Base-by-base conservation (phyloP, 2,329 filamentous ascomycete species). In the Cladosporium austrohemisphaericum region DNA sequence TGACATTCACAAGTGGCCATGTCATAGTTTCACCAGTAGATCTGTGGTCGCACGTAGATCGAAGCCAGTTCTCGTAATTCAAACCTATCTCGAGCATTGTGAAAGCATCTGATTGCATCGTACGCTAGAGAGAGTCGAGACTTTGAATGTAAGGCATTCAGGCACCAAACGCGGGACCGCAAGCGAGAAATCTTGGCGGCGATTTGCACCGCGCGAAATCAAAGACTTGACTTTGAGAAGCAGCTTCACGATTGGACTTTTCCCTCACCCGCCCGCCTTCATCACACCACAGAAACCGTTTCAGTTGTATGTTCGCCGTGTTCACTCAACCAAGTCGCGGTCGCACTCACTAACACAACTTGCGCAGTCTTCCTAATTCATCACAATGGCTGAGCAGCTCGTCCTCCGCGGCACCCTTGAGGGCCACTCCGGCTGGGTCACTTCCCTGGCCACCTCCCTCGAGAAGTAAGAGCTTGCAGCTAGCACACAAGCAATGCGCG, bases 401-500 rank as follows among this genome's bases (percentile, higher is more conserved):
- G 68, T 72, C 55, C 66, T 71, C 57, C 68, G 68, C 55, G 69
- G 69, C 49, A 70, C 68, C 60, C 66, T 72, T 46, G 68, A 71
- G 86, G 92, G 92, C 85, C 92, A 97, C 85, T 93, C 87, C 82
- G 92, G 92, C 83, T 97, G 92, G 92, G 92, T 97, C 79, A 97
- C 92, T 77, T 90, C 84, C 79, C 83, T 97, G 78, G 92, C 92
- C 68, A 97, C 92, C 75, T 96, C 92, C 68, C 86, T 96, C 79
- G 92, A 97, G 86, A 96, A 96, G 89, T 94, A 85, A 72, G 57
- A 38, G 41, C 51, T 29, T 51, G 47, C 41, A 33, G 9, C 22
- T 31, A n/a, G n/a, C n/a, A 32, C 31, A 20, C 10, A 14, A 37
- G 18, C 38, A 52, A 18, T 26, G 33, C 53, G 41, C 48, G 37